Base-by-base conservation (phyloP, 2,329 filamentous ascomycete genomes). In the Verticillium nubilum region DNA sequence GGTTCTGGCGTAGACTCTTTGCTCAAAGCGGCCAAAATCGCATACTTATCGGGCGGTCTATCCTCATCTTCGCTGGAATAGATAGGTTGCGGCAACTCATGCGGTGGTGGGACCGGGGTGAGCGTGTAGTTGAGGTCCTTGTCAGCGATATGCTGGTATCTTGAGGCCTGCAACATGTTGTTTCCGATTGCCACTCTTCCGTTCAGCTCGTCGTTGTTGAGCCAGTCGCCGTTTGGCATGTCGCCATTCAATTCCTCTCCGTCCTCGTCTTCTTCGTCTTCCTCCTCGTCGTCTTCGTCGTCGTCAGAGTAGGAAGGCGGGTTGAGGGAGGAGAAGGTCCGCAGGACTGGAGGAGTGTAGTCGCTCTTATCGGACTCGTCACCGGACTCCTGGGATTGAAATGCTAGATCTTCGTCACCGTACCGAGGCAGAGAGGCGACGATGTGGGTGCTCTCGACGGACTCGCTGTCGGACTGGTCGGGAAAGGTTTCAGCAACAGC, bases 341-440 rank as follows among this genome's bases (percentile, higher is more conserved):
- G 52, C 29, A 54, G 26, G 56, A 13, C 56, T 57, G 42, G 42
- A 50, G 42, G 42, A 19, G 42, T 50, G 13, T 50, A 50, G 42
- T 50, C 42, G 42, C 42, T 50, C n/a, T 50, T 50, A 50, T 50
- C 42, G 5, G 42, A 50, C 19, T 53, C 47, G 29, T 60, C 61
- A 37, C 60, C 53, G 26, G 35, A 42, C 12, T 60, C 54, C 37
- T 56, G 17, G 47, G 54, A 54, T 61, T 62, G 28, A 52, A 59
- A 56, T 59, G 59, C 52, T 29, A 59, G n/a, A 29, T 50, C 13
- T 56, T 47, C 3, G 13, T 19, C 26, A 25, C 27, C 9, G 42
- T 50, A 50, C 10, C n/a, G 4, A 10, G 42, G 42, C n/a, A 50
- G 42, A 25, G 19, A 9, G 2, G 35, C 6, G 19, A 25, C n/a